A percentile compares a stretch with the other conserved stretches of the same genome.
Conservation (phyloP, 2,329 filamentous ascomycete species). For the Stagonosporopsis tanaceti region DNA sequence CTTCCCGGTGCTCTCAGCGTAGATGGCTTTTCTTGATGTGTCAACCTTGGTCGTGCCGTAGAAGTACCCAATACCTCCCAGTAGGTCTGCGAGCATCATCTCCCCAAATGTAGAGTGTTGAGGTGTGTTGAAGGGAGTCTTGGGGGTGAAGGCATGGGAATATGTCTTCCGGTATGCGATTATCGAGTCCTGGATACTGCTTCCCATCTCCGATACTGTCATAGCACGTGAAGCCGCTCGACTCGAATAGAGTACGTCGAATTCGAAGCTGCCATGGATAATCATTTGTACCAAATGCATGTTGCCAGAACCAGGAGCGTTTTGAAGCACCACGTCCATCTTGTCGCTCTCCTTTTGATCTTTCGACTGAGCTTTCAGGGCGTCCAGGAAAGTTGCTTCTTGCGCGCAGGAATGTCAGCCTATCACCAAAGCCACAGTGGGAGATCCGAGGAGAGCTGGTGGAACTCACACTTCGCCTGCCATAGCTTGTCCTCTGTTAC, state of each 20-base stretch:
- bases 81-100: slow-evolving; percentile 88
- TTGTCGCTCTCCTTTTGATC: slow-evolving; percentile 22
- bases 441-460: neutral
- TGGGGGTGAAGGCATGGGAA: slow-evolving; percentile 70
- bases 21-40: slow-evolving; percentile 84
- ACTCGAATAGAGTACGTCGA: slow-evolving; percentile 89
- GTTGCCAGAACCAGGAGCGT: slow-evolving; percentile 75
- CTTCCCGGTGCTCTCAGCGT: slow-evolving; percentile 89
- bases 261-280: slow-evolving; percentile 86
- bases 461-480: slow-evolving; percentile 73
- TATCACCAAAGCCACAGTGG: neutral
- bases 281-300: slow-evolving; percentile 87
- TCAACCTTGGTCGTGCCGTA: slow-evolving; percentile 85
- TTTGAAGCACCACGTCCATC: slow-evolving; percentile 60
- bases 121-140: slow-evolving; percentile 75
- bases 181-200: slow-evolving; percentile 69
- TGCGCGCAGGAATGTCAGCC: slow-evolving; percentile 52
- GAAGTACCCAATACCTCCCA: slow-evolving; percentile 94
- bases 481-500: slow-evolving; percentile 73
- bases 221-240: slow-evolving; percentile 66
- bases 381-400: slow-evolving; percentile 64
- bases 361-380: slow-evolving; percentile 67
- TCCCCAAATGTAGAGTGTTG: slow-evolving; percentile 80
- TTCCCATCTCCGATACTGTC: slow-evolving; percentile 69
- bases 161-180: slow-evolving; percentile 77